These are phyloP conservation scores for Leccinum rimulosum DNA, from an alignment of 768 basidiomycete species.

Conservation along the genomic window DNA sequence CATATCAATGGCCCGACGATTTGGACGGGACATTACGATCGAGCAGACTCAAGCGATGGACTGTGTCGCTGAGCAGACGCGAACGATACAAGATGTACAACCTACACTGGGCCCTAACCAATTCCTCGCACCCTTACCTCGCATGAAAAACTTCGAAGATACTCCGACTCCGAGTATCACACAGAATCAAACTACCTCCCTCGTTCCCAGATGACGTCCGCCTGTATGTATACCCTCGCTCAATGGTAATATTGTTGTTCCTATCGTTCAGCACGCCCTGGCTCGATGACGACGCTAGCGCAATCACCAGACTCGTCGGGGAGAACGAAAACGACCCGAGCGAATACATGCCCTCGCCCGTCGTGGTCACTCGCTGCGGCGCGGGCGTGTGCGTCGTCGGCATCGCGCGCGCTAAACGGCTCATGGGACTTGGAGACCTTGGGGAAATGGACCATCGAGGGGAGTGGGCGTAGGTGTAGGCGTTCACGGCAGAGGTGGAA, in stretches of 20 bases:
- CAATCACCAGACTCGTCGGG: conserved; percentile 22
- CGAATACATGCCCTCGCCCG: conserved; percentile 3
- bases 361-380: conserved; percentile 2
- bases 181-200: no score
- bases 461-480: not conserved
- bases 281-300: conserved; percentile 22
- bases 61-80: conserved; percentile 64
- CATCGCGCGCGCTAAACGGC: conserved; percentile 1
- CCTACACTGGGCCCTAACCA: conserved; percentile 32
- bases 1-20: conserved; percentile 70
- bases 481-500: not conserved
- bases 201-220: not conserved
- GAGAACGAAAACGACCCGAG: conserved; percentile 24
- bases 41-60: conserved; percentile 68
- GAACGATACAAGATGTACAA: conserved; percentile 61
- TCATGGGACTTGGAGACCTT: conserved; percentile 9
- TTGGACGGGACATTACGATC: conserved; percentile 57
- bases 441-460: conserved; percentile 1
- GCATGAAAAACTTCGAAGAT: no score
- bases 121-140: no score
- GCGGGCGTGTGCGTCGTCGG: no score
- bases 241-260: conserved; percentile 36
- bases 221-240: conserved; percentile 33
- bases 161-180: no score
- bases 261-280: conserved; percentile 21